Evolutionary conservation across 2,329 filamentous ascomycete species (phyloP).

Genomic region (Akanthomyces dipterigenus): DNA sequence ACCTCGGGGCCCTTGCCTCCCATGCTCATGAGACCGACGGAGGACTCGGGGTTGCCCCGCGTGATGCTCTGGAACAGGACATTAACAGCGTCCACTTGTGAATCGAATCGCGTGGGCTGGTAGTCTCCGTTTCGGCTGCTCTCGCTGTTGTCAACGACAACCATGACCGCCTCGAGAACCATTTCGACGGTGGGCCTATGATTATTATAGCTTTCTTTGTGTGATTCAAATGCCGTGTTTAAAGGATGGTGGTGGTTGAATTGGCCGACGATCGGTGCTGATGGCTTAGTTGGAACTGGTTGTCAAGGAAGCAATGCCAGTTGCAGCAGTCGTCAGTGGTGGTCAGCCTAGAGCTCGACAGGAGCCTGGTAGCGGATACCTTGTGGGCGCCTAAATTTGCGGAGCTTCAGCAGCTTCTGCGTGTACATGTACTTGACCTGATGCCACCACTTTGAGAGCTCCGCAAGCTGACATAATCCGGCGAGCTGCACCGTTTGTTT

Average conservation of each 20-base stretch:
- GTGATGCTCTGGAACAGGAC: slow-evolving; percentile 95
- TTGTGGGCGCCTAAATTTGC: background rate
- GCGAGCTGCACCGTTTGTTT: slow-evolving; percentile 16
- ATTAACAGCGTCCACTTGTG: slow-evolving; percentile 90
- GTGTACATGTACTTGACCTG: slow-evolving; percentile 4
- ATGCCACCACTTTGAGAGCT: slow-evolving; percentile 9
- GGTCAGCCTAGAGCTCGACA: slow-evolving; percentile 13
- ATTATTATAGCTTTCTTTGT: background rate
- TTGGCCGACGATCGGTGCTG: slow-evolving; percentile 1
- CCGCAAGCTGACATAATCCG: slow-evolving; percentile 12
- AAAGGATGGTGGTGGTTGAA: background rate
- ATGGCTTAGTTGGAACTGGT: slow-evolving; percentile 3
- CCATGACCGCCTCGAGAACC: slow-evolving; percentile 98
- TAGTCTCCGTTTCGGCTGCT: slow-evolving; percentile 93
- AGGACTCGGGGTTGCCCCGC: slow-evolving; percentile 91
- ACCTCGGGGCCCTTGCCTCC: slow-evolving; percentile 96
- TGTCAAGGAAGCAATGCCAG: slow-evolving; percentile 8
- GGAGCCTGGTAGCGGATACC: background rate
- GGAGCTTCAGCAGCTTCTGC: background rate
- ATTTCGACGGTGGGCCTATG: slow-evolving; percentile 56
- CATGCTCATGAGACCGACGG: slow-evolving; percentile 98
- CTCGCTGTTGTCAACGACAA: slow-evolving; percentile 99
- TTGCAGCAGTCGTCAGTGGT: slow-evolving; percentile 13
- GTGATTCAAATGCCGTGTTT: background rate
- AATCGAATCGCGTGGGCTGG: slow-evolving; percentile 89